Percentiles rank a stretch among this genome's conserved stretches.
These are phyloP conservation scores for Fusarium sp. DNA, from an alignment of 2,329 filamentous ascomycete species.

Conservation along the genomic window DNA sequence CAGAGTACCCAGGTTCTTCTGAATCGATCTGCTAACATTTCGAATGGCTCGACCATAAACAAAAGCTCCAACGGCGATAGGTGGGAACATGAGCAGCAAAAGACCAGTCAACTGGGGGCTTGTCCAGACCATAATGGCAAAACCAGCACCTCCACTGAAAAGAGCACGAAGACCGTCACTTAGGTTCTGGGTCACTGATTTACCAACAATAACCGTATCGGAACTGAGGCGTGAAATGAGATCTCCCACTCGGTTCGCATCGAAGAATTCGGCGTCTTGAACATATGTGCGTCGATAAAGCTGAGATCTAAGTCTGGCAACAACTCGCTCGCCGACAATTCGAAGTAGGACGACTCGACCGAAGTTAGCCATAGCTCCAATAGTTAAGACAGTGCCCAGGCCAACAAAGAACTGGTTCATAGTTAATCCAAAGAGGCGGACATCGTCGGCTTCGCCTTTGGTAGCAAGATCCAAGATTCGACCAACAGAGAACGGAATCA, in stretches of 20 bases:
- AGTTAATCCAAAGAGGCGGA: slow-evolving; percentile 84
- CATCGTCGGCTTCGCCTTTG: slow-evolving; percentile 74
- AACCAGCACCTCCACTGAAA: slow-evolving; percentile 90
- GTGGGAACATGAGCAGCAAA: slow-evolving; percentile 87
- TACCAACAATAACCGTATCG: slow-evolving; percentile 97
- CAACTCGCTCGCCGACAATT: slow-evolving; percentile 94
- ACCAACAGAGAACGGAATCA: slow-evolving; percentile 95
- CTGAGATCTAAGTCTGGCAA: slow-evolving; percentile 87
- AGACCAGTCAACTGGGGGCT: slow-evolving; percentile 91
- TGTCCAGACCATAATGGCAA: slow-evolving; percentile 95
- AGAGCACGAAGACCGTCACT: slow-evolving; percentile 94
- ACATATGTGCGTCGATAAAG: slow-evolving; percentile 92
- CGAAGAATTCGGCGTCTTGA: slow-evolving; percentile 99
- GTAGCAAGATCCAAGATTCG: slow-evolving; percentile 95
- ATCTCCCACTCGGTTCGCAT: slow-evolving; percentile 96
- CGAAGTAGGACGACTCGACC: slow-evolving; percentile 92
- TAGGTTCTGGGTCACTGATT: slow-evolving; percentile 97
- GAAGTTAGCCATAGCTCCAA: slow-evolving; percentile 93
- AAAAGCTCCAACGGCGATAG: slow-evolving; percentile 89
- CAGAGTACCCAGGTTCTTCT: slow-evolving; percentile 90
- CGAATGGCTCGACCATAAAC: slow-evolving; percentile 91
- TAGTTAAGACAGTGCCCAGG: slow-evolving; percentile 79
- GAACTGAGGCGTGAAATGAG: slow-evolving; percentile 95
- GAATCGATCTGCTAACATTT: slow-evolving; percentile 90
- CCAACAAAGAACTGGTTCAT: slow-evolving; percentile 89